Conservation (phyloP, 345 rosid species). For the Gossypium thurberi region DNA sequence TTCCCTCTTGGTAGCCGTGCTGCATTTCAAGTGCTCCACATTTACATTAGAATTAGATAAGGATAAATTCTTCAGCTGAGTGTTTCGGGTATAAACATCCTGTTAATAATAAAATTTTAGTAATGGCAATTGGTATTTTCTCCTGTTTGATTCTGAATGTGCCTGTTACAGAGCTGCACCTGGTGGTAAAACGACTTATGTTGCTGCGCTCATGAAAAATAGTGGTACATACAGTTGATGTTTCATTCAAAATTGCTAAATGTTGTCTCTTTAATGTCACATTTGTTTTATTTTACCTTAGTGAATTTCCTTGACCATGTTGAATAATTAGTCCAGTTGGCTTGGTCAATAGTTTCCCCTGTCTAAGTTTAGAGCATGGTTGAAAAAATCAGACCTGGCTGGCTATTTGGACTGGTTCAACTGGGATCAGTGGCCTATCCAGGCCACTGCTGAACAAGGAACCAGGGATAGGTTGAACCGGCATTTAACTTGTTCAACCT, state of each 20-base stretch:
- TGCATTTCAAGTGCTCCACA: neutral
- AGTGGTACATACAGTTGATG: conserved; percentile 44
- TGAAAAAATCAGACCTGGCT: too few species aligned
- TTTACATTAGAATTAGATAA: neutral
- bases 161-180: conserved; percentile 75
- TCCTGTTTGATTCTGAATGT: conserved; percentile 12
- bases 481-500: too few species aligned
- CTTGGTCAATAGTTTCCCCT: neutral
- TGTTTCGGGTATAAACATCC: neutral
- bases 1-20: neutral
- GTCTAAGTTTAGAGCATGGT: too few species aligned
- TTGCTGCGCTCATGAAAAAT: conserved; percentile 82
- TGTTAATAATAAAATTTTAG: too few species aligned
- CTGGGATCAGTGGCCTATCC: too few species aligned
- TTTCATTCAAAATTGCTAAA: conserved; percentile 3
- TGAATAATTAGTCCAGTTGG: neutral
- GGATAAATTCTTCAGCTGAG: neutral
- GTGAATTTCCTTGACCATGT: neutral
- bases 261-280: neutral
- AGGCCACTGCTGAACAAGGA: too few species aligned
- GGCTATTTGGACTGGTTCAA: too few species aligned
- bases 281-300: neutral
- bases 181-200: conserved; percentile 79
- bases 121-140: neutral
- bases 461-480: too few species aligned